These are phyloP conservation scores for Epichloe coenophiala DNA, from an alignment of 2,329 filamentous ascomycete species.

Conservation along the genomic window DNA sequence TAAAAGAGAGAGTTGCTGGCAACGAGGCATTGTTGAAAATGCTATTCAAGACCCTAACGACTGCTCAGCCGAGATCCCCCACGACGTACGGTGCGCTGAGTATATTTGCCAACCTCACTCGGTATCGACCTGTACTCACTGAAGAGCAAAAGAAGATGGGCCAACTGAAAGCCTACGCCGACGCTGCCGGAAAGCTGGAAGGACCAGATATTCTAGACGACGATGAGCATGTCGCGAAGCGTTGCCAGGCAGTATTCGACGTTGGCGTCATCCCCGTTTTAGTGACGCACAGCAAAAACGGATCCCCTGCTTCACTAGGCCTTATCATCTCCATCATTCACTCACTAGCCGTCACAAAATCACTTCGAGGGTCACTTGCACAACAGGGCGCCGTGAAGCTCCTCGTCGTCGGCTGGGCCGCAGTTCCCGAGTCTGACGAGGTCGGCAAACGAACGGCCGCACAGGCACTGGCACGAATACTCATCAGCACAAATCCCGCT, in stretches of 20 bases:
- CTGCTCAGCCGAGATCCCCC: conserved; percentile 50
- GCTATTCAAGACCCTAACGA: conserved; percentile 50
- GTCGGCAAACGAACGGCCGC: conserved; percentile 46
- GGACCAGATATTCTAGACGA: conserved; percentile 57
- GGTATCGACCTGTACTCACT: conserved; percentile 61
- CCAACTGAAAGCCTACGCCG: conserved; percentile 88
- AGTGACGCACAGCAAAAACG: conserved; percentile 59
- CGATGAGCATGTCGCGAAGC: conserved; percentile 58
- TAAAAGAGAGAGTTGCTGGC: conserved; percentile 68
- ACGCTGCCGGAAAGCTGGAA: conserved; percentile 57
- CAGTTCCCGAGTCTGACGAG: conserved; percentile 39
- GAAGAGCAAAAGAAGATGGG: conserved; percentile 89
- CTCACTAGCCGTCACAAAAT: conserved; percentile 60
- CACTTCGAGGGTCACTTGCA: conserved; percentile 64
- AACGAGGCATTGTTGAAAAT: conserved; percentile 56
- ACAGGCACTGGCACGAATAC: conserved; percentile 69
- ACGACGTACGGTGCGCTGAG: conserved; percentile 76
- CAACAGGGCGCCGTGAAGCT: conserved; percentile 91
- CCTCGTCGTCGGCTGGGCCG: conserved; percentile 56
- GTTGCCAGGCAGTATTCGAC: conserved; percentile 69
- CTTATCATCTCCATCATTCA: conserved; percentile 67
- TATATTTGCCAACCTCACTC: conserved; percentile 73
- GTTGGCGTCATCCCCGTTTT: conserved; percentile 66
- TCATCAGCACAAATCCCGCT: conserved; percentile 74
- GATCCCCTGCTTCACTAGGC: conserved; percentile 55